Conservation (phyloP, 768 basidiomycete genomes). For the Russula brevipes region DNA sequence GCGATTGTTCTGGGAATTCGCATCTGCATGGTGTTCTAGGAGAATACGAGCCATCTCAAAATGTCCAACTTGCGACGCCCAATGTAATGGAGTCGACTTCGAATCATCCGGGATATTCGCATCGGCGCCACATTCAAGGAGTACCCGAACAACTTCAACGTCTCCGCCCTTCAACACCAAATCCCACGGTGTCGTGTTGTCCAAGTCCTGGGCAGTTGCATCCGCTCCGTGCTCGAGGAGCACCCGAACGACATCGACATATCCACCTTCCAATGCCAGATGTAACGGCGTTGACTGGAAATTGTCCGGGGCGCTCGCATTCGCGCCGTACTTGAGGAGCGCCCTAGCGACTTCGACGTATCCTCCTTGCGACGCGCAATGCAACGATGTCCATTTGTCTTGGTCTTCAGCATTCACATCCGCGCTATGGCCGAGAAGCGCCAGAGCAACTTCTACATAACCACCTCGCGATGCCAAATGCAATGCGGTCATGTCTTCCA, state of each 20-base stretch:
- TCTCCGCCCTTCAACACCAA: too few relatives aligned
- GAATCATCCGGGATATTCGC: not conserved
- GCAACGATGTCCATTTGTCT: not conserved
- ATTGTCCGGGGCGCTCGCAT: not conserved
- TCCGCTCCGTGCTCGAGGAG: not conserved
- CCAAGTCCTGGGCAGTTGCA: not conserved
- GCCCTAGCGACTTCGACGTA: not conserved
- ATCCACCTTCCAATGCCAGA: not conserved
- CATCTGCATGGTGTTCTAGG: not conserved
- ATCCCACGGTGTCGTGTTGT: too few relatives aligned
- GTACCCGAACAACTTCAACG: too few relatives aligned
- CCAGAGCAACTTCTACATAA: not conserved
- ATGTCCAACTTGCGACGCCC: not conserved
- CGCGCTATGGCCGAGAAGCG: not conserved
- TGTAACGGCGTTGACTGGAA: not conserved
- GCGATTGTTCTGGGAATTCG: not conserved
- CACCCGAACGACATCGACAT: not conserved
- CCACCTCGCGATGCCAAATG: not conserved
- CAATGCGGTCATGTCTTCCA: not conserved
- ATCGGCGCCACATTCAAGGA: not conserved
- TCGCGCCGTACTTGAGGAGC: not conserved
- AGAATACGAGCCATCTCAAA: not conserved
- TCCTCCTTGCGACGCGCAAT: not conserved
- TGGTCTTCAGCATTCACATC: not conserved
- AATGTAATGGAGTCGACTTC: too few relatives aligned